Conservation (phyloP, 2,329 filamentous ascomycete species). For the Mariannaea elegans region DNA sequence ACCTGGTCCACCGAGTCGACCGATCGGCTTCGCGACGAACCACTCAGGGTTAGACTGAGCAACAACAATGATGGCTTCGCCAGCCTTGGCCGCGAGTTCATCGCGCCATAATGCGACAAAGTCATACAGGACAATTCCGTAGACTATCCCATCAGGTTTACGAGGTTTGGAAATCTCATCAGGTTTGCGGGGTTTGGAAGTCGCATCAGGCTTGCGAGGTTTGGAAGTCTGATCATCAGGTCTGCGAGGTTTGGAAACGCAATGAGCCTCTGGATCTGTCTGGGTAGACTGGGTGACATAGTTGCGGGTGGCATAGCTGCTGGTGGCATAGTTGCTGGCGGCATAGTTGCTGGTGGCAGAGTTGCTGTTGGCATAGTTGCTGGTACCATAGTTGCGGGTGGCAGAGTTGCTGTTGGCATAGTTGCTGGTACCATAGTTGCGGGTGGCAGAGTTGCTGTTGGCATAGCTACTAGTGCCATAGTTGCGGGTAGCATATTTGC, state of each 20-base stretch:
- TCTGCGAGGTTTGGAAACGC: no score
- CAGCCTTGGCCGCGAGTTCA: conserved; percentile 92
- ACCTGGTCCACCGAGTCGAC: conserved; percentile 91
- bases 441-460: no score
- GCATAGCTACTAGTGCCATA: no score
- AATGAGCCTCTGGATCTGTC: conserved; percentile 46
- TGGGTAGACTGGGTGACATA: conserved; percentile 21
- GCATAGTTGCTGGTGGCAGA: no score
- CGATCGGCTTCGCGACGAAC: conserved; percentile 99
- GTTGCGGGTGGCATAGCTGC: no score
- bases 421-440: no score
- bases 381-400: conserved; percentile 27
- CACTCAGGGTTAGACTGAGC: conserved; percentile 98
- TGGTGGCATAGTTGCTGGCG: no score
- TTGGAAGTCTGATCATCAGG: no score
- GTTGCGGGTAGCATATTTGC: no score
- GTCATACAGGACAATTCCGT: conserved; percentile 96
- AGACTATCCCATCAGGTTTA: conserved; percentile 84
- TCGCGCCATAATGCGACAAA: conserved; percentile 96
- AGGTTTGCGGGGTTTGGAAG: no score
- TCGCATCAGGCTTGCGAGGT: no score
- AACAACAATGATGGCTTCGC: conserved; percentile 97
- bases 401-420: conserved; percentile 12
- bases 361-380: no score
- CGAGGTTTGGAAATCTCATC: conserved; percentile 64